These are phyloP conservation scores for Heterobasidion occidentale DNA, from an alignment of 1,284 basidiomycete genomes.

Conservation along the genomic window DNA sequence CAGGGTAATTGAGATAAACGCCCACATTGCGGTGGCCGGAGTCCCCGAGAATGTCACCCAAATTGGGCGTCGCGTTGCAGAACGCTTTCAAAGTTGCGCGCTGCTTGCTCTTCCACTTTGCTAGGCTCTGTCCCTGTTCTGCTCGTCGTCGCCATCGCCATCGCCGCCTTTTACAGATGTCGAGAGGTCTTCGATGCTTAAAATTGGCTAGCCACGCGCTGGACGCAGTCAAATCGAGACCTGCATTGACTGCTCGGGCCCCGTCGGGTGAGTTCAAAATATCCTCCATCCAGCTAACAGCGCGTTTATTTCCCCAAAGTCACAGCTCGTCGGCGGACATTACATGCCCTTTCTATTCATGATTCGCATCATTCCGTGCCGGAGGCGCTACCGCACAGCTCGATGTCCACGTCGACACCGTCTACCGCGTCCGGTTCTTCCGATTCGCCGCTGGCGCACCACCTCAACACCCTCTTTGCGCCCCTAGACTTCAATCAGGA, in stretches of 20 bases:
- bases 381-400: not conserved
- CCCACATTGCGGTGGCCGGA: no score
- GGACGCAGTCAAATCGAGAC: not conserved
- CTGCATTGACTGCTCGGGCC: not conserved
- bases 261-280: not conserved
- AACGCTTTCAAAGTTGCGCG: no score
- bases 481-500: constrained; percentile 63
- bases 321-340: not conserved
- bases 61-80: no score
- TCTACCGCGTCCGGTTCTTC: not conserved
- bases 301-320: not conserved
- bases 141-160: not conserved
- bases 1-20: no score
- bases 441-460: constrained; percentile 30
- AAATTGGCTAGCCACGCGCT: not conserved
- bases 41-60: no score
- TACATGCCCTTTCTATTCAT: not conserved
- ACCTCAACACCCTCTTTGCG: constrained; percentile 55
- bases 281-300: not conserved
- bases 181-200: not conserved
- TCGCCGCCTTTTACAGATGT: not conserved
- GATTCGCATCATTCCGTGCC: not conserved
- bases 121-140: not conserved
- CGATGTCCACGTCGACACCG: not conserved
- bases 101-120: not conserved